Conservation (phyloP, 257 asterid species). For the Primulina eburnea region DNA sequence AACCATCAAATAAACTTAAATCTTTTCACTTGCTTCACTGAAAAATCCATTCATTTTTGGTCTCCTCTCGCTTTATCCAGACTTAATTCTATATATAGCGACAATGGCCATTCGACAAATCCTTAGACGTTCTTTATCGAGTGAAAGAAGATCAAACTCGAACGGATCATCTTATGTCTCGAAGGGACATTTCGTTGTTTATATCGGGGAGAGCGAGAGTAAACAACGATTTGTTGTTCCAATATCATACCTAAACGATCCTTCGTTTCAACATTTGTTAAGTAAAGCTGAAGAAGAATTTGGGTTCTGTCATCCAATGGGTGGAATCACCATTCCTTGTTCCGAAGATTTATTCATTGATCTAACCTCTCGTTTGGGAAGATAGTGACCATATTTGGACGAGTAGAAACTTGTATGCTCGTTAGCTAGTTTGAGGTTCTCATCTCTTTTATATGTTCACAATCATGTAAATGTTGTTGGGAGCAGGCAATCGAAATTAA, state of each 20-base stretch:
- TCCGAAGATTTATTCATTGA: constrained; percentile 38
- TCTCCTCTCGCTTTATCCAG: background rate
- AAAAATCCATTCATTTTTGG: background rate
- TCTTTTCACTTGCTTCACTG: background rate
- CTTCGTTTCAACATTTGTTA: background rate
- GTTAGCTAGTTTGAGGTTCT: too few species aligned
- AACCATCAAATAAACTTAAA: background rate
- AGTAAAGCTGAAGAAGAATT: too few species aligned
- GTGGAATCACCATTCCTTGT: constrained; percentile 50
- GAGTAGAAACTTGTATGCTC: too few species aligned
- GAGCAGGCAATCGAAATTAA: too few species aligned
- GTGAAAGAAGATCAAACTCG: constrained; percentile 8
- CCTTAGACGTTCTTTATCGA: constrained; percentile 21
- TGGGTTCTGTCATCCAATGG: constrained; percentile 25
- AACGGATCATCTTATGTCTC: constrained; percentile 8
- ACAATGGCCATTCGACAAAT: constrained; percentile 23
- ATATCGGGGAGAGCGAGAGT: constrained; percentile 18
- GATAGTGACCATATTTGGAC: background rate
- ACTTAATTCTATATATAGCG: background rate
- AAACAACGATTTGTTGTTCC: background rate
- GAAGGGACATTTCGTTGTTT: constrained; percentile 21
- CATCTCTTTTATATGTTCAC: too few species aligned
- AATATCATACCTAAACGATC: constrained; percentile 11
- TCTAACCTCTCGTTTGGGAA: constrained; percentile 29
- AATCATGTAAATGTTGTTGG: too few species aligned